These are phyloP conservation scores for Rhododendron williamsianum DNA, from an alignment of 148 eudicot species.

Conservation along the genomic window DNA sequence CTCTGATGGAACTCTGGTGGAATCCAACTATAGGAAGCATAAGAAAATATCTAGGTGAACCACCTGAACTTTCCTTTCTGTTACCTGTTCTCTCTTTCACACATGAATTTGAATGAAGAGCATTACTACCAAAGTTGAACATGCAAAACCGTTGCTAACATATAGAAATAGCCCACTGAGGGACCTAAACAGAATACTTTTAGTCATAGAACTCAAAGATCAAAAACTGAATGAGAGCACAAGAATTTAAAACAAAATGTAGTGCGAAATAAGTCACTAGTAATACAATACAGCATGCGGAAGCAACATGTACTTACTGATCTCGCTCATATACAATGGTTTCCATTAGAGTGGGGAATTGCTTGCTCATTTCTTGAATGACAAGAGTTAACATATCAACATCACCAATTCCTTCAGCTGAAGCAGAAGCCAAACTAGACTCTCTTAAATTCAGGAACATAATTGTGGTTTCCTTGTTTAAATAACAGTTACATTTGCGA, in stretches of 20 bases:
- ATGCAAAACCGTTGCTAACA: neutral
- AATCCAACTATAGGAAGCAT: neutral
- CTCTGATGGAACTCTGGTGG: neutral
- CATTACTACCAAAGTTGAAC: neutral
- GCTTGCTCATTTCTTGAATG: conserved; percentile 95
- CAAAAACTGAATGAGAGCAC: neutral
- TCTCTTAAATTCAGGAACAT: conserved; percentile 8
- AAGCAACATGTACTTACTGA: conserved; percentile 52
- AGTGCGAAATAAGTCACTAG: neutral
- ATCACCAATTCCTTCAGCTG: conserved; percentile 90
- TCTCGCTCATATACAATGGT: conserved; percentile 95
- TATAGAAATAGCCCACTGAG: neutral
- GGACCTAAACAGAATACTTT: neutral
- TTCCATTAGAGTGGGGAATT: conserved; percentile 86
- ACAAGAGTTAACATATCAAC: conserved; percentile 90
- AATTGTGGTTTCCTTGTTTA: neutral
- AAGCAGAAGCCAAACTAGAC: conserved; percentile 22
- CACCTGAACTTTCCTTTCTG: neutral
- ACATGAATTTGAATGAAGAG: neutral
- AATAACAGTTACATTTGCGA: neutral
- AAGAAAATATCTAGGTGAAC: neutral
- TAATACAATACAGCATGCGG: neutral
- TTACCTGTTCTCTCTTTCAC: neutral
- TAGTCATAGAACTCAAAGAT: neutral
- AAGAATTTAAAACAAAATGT: neutral